These are phyloP conservation scores for Angophora floribunda DNA, from an alignment of 345 rosid genomes.

Conservation along the genomic window DNA sequence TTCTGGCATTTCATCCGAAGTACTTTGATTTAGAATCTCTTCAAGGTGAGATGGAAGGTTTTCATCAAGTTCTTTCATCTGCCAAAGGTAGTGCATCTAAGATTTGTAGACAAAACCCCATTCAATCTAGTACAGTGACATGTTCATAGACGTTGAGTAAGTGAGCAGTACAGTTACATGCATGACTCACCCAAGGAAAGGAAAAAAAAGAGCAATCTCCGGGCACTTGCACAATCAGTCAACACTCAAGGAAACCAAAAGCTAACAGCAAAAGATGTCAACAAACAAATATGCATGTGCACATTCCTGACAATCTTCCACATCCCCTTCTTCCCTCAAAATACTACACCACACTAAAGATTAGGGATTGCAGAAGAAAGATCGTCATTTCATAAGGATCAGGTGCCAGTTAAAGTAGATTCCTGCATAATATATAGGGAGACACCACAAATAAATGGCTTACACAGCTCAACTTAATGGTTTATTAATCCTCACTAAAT, in stretches of 20 bases:
- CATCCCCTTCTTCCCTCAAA: not conserved
- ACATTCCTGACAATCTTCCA: not conserved
- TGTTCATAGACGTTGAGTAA: not conserved
- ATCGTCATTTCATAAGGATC: not conserved
- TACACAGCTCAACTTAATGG: not conserved
- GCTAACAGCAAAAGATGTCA: not conserved
- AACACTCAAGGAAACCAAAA: not conserved
- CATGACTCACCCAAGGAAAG: not conserved
- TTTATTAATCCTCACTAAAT: not conserved
- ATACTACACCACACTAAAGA: not conserved
- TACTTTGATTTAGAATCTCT: conserved; percentile 32
- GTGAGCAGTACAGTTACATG: not conserved
- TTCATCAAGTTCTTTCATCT: conserved; percentile 69
- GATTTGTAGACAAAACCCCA: not conserved
- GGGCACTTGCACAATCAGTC: not conserved
- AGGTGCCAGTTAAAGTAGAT: not conserved
- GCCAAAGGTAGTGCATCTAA: not conserved
- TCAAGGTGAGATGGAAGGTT: conserved; percentile 54
- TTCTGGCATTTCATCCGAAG: conserved; percentile 4
- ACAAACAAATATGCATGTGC: not conserved
- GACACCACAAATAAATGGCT: not conserved
- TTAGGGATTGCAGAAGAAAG: not conserved
- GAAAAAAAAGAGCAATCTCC: not conserved
- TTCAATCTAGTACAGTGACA: not conserved
- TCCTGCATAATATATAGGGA: not conserved